A percentile compares a stretch with the other conserved stretches of the same genome.
Conservation (phyloP, 805 yeast genomes). For the Pichia californica region DNA sequence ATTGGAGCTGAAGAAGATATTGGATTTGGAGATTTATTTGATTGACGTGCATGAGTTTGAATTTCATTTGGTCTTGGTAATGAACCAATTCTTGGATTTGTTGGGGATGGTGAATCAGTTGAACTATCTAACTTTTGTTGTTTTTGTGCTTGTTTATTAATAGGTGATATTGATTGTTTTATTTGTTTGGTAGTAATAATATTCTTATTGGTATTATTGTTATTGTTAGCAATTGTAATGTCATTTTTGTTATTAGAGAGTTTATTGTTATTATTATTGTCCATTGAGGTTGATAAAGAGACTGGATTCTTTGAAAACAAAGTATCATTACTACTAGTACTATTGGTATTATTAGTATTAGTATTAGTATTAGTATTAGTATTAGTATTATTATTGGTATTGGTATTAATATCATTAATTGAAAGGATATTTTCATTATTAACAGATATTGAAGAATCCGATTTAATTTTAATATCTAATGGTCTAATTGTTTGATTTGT, state of each 20-base stretch:
- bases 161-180: background rate
- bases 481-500: slow-evolving; percentile 9
- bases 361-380: background rate
- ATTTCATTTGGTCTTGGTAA: slow-evolving; percentile 8
- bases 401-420: slow-evolving; percentile 1
- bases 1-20: slow-evolving; percentile 18
- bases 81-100: background rate
- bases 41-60: slow-evolving; percentile 8
- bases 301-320: no score
- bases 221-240: background rate
- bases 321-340: background rate
- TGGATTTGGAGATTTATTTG: background rate
- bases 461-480: slow-evolving; percentile 16
- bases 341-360: background rate
- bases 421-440: slow-evolving; percentile 20
- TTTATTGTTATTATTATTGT: no score
- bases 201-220: background rate
- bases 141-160: background rate
- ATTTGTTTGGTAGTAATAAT: background rate
- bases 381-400: background rate
- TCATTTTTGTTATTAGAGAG: no score
- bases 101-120: background rate
- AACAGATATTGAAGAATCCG: slow-evolving; percentile 20
- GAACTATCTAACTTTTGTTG: background rate
- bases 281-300: no score